Evolutionary conservation across 2,329 filamentous ascomycete species (phyloP), one percentile per base, ranked within the genome.

Genomic region (Ceratocystis lukuohia): DNA sequence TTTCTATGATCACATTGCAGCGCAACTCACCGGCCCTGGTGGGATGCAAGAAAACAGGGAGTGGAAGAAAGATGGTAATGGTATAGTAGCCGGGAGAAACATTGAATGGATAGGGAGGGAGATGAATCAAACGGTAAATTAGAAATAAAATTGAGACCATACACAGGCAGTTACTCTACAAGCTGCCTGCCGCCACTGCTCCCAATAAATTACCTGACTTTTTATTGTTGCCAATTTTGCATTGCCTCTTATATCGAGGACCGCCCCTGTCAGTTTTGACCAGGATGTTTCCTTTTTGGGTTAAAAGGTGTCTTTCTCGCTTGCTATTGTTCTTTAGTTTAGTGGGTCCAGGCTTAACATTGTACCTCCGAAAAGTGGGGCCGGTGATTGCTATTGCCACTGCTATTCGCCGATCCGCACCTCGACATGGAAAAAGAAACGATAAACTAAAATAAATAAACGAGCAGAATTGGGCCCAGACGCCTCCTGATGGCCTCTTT

Each of bases 301-400:
- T 28, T 28, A 37, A 65, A 59, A 48, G 56, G 59, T 30, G 57
- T 56, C 41, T 33, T 56, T 41, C 63, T 65, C 63, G 48, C 66
- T 68, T 65, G 63, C 48, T 57, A 68, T 68, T 68, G 67, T 68
- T 66, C 66, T 66, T 15, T 20, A 33, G 20, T 61, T 66, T 53
- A 66, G 64, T 59, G 61, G 66, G 57, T 64, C 45, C 20, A 7
- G 3, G 41, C 37, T 65, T 63, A 50, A 22, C 28, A 65, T 68
- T 68, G 66, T 65, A 64, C 2, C 66, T 68, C 45, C 57, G 37
- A 30, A 46, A 41, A 45, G 63, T 37, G 64, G 66, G 64, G 56
- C n/a, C 61, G 30, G 20, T 30, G 17, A 10, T 37, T 64, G 37
- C 37, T 12, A 41, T 41, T 41, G 37, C 6, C 57, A 57, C 53